A percentile compares a stretch with the other conserved stretches of the same genome.
Conservation (phyloP, 805 yeast genomes). For the Starmerella bacillaris region DNA sequence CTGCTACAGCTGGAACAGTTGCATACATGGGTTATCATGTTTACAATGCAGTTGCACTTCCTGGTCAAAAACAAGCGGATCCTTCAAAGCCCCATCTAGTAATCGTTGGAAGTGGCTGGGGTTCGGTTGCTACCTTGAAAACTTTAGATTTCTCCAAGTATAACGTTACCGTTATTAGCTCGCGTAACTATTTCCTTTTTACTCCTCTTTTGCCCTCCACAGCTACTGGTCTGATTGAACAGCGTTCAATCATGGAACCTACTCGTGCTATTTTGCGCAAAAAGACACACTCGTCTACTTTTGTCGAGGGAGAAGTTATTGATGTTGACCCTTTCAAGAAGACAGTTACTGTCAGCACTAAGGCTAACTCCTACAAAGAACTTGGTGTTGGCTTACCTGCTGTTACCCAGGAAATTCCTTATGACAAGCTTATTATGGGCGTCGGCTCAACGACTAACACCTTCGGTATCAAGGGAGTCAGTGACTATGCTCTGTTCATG, state of each 20-base stretch:
- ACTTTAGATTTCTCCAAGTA: constrained; percentile 70
- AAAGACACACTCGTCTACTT: constrained; percentile 57
- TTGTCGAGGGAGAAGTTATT: constrained; percentile 81
- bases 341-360: constrained; percentile 36
- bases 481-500: constrained; percentile 67
- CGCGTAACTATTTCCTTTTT: constrained; percentile 86
- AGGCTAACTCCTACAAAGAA: constrained; percentile 15
- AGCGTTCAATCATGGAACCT: constrained; percentile 83
- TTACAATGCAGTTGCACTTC: constrained; percentile 24
- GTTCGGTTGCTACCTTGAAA: constrained; percentile 68
- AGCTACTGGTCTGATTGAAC: constrained; percentile 83
- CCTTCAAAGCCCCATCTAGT: constrained; percentile 57
- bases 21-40: constrained; percentile 43
- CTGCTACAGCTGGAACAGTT: constrained; percentile 25
- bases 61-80: constrained; percentile 29
- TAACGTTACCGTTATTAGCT: constrained; percentile 78
- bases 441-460: constrained; percentile 94
- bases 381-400: constrained; percentile 26
- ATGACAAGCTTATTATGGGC: constrained; percentile 76
- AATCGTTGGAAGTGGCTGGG: constrained; percentile 74
- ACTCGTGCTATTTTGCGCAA: constrained; percentile 69
- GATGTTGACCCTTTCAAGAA: constrained; percentile 59
- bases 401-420: constrained; percentile 33
- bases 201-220: constrained; percentile 92
- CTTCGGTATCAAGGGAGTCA: constrained; percentile 85